Evolutionary conservation across 2,329 filamentous ascomycete species (phyloP), one percentile per base, ranked within the genome.

Genomic region (Trichophyton verrucosum): DNA sequence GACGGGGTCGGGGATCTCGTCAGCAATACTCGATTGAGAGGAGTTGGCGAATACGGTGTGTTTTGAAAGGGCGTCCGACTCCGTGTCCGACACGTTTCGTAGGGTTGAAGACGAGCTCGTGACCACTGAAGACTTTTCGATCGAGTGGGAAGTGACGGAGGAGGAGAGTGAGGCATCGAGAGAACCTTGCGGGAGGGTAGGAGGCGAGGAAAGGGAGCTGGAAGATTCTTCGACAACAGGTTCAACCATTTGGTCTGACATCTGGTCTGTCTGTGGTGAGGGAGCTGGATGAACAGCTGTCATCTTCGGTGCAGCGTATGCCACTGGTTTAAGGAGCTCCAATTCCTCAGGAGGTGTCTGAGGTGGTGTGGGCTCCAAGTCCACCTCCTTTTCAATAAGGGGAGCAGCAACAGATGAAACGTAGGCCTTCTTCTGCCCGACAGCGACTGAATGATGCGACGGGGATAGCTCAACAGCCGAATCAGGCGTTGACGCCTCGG

Each of bases 391-490:
- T 33, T 36, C 49, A 11, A 7, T 3, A 8, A 36, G 8, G 33
- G 33, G 33, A 36, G 33, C 33, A 36, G 33, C 33, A 36, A 11
- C 33, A 33, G 27, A 9, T 24, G 8, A 13, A 36, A 11, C 33
- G 20, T n/a, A 49, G 20, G 46, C 20, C 22, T 24, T 49, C 46
- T 24, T 49, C 20, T 49, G 46, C 17, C 24, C 20, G 3, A 27
- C 13, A n/a, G 49, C 49, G 8, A 36, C 33, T 17, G 30, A 33
- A 36, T 6, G 27, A n/a, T 42, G 55, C n/a, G 38, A 40, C 8
- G 55, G 38, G 3, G 57, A 42, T 6, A 56, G 13, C n/a, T 53
- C 56, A 36, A 65, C 63, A 7, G 61, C 61, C 2, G 63, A 65
- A 27, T 63, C 61, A 6, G 49, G 49, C 27, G 24, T 55, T 9